Base-by-base conservation (phyloP, 225 moss, liverwort and hornwort genomes). In the Straminergon stramineum region DNA sequence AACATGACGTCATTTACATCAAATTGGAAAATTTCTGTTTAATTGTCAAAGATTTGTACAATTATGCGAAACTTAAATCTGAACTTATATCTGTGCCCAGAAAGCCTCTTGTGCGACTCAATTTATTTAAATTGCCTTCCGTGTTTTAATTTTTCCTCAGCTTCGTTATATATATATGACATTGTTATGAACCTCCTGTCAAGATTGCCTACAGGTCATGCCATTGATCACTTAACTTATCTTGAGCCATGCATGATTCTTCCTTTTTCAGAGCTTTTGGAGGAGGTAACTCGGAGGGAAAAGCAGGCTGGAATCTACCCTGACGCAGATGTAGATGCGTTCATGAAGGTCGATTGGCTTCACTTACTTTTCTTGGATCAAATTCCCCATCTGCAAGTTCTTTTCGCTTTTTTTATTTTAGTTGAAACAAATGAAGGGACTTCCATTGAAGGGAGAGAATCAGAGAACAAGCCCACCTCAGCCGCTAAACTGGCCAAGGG, bases 271-370 rank as follows among this genome's bases (percentile, higher is more conserved):
- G 95, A 94, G 41, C 90, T 95, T 55, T 53, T 95, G 90, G 92
- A 93, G 90, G 95, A 95, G 89, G 56, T 95, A 37, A 91, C 82
- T 20, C 73, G 92, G 83, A 88, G 95, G 84, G 95, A 95, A 65
- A 95, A 95, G 90, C 60, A 94, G 67, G 94, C 94, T 61, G 95
- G 94, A 27, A 95, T 95, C 85, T 91, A 92, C 55, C 95, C 95
- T 53, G 95, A 95, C 60, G 87, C 94, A 56, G 91, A 90, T 37
- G 92, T 95, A 35, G 95, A 95, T 82, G 77, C 92, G n/a, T 95
- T 91, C 79, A 95, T 95, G 95, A 95, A 95, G 91, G 95, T 94
- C 10, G 12, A n/a, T 53, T 81, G 32, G 26, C 57, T 84, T 52
- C 17, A 35, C 4, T 32, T 65, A 21, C 41, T 37, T 43, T 17